Conservation (phyloP, 352 stramenopile species). For the Phytopythium montanum region DNA sequence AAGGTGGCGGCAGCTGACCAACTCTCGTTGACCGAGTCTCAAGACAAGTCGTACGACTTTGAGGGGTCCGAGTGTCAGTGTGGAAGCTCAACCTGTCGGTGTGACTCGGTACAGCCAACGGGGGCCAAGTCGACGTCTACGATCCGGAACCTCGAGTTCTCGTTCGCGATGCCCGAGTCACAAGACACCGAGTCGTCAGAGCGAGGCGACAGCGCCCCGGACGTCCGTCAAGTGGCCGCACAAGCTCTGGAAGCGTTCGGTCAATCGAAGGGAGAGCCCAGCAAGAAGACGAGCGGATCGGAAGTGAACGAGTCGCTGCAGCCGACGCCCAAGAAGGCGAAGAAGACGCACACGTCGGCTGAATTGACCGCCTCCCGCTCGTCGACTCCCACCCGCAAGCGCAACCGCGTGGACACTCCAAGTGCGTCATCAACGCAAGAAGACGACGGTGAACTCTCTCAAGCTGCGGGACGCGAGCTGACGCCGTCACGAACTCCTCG, state of each 20-base stretch:
- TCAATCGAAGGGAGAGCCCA: background rate
- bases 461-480: constrained; percentile 4
- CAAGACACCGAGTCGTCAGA: constrained; percentile 45
- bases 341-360: background rate
- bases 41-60: constrained; percentile 36
- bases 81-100: constrained; percentile 18
- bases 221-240: constrained; percentile 21
- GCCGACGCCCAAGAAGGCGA: constrained; percentile 4
- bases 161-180: constrained; percentile 55
- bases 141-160: constrained; percentile 64
- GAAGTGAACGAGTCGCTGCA: background rate
- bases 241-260: constrained; percentile 16
- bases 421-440: background rate
- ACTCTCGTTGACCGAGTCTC: constrained; percentile 16
- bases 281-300: background rate
- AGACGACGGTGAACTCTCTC: background rate
- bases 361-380: background rate
- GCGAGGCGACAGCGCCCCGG: constrained; percentile 28
- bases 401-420: constrained; percentile 15
- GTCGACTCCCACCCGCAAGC: constrained; percentile 10
- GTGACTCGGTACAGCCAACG: background rate
- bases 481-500: constrained; percentile 18
- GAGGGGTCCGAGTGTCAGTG: constrained; percentile 24
- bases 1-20: constrained; percentile 11
- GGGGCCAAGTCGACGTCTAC: constrained; percentile 17